phyloP scores from a whole-genome alignment of 2,329 filamentous ascomycete genomes.

The Amauroascus niger region DNA sequence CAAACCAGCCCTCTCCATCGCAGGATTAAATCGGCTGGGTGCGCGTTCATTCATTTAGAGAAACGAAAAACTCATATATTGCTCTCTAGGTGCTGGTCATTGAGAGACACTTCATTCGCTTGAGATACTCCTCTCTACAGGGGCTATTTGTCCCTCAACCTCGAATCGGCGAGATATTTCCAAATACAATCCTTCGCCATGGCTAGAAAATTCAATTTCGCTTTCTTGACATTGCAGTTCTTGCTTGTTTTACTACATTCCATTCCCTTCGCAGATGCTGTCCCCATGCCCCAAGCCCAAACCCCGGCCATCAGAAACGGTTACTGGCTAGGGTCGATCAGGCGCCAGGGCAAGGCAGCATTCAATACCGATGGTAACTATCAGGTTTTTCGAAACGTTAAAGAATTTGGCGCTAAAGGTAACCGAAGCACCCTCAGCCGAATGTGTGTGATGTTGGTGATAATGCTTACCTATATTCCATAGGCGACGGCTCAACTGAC shows the following conservation, averaged over 20 bases:
- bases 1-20: neutral
- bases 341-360: slow-evolving; percentile 58
- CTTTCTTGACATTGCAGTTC: slow-evolving; percentile 23
- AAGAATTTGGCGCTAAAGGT: slow-evolving; percentile 63
- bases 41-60: neutral
- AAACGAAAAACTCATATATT: neutral
- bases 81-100: neutral
- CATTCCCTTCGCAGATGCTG: slow-evolving; percentile 25
- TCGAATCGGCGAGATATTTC: neutral
- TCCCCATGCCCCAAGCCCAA: slow-evolving; percentile 20
- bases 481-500: slow-evolving; percentile 59
- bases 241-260: slow-evolving; percentile 27
- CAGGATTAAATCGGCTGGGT: neutral
- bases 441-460: no score
- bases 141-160: neutral
- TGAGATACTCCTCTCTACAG: neutral
- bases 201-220: slow-evolving; percentile 3
- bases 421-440: slow-evolving; percentile 37
- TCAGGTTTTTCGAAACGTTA: slow-evolving; percentile 67
- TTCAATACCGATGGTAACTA: slow-evolving; percentile 51
- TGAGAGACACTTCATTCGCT: neutral
- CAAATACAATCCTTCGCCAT: neutral
- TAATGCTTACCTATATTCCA: slow-evolving; percentile 30
- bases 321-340: slow-evolving; percentile 61
- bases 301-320: slow-evolving; percentile 15